Base-by-base conservation (phyloP, 2,329 filamentous ascomycete species). In the Mycosphaerella sp. region DNA sequence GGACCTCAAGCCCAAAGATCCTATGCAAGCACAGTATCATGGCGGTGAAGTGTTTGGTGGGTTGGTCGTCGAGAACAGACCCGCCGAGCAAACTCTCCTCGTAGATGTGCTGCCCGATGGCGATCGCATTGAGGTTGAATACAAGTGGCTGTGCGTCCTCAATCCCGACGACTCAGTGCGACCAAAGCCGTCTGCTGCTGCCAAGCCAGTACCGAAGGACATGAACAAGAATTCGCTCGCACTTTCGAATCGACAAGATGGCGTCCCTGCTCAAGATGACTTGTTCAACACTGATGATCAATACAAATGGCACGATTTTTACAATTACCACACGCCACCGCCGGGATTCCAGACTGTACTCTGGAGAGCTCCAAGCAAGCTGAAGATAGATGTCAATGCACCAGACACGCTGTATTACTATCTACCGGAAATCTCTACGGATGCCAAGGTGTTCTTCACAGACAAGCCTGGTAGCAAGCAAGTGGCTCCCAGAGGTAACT, bases 1-100 rank as follows among this genome's bases (percentile, higher is more conserved):
- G 50, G 78, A 79, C 1, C 76, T 95, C 54, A 81, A 84, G 64
- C 74, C 78, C 56, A 86, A 88, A 54, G 86, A 93, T 51, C 80
- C 92, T 32, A 86, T 93, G 60, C 93, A 98, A 69, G 81, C 93
- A 67, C 93, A 98, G 70, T 86, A 86, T 68, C 76, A 86, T 72
- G 81, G 84, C 68, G 84, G 87, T 38, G 89, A 97, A 53, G 93
- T 97, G 41, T 95, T 95, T 71, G 93, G 90, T 38, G 93, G 90
- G 49, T 78, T 89, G 51, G 85, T 98, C 45, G 78, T 93, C 23
- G 88, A 95, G 72, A 97, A 95, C 62, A 78, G 87, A 55, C 74
- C 73, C 14, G 82, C 82, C 51, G 92, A 95, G 73, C 80, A 87
- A 67, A 86, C 79, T 53, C 72, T 95, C 21, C 76, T 96, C 29